phyloP scores from a whole-genome alignment of 257 asterid species.

The Rubia yunnanensis region DNA sequence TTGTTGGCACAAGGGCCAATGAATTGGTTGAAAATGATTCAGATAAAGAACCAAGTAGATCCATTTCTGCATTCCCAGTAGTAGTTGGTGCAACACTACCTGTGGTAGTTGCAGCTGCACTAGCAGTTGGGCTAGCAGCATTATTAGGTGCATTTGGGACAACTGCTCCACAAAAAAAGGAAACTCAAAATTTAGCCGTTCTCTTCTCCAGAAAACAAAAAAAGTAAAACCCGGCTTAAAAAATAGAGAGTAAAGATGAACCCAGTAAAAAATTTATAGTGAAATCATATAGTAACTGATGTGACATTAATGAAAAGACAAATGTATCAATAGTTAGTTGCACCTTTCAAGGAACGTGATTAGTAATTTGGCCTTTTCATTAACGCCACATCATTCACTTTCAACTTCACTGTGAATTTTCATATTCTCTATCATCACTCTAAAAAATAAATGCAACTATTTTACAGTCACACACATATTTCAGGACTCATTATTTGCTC shows the following conservation, averaged over 20 bases:
- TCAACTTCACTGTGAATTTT: no score
- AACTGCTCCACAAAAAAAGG: conserved; percentile 33
- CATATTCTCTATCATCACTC: no score
- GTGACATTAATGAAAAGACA: no score
- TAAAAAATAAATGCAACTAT: neutral
- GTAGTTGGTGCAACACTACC: conserved; percentile 23
- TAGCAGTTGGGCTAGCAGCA: conserved; percentile 32
- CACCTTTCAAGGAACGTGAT: no score
- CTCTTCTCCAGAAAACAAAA: neutral
- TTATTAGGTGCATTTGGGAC: conserved; percentile 39
- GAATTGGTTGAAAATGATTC: conserved; percentile 51
- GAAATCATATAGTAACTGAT: no score
- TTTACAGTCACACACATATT: neutral
- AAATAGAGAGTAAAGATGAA: no score
- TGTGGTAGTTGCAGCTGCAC: conserved; percentile 24
- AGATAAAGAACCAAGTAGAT: conserved; percentile 65
- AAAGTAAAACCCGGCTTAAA: neutral
- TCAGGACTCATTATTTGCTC: neutral
- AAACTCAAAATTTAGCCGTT: neutral
- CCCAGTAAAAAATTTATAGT: no score
- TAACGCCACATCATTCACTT: no score
- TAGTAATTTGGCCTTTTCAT: no score
- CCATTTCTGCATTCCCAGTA: conserved; percentile 45
- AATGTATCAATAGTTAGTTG: no score
- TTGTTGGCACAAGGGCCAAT: conserved; percentile 65